Percentiles rank a stretch among this genome's conserved stretches.
Conservation (phyloP, 192 early-diverging fungal species). For the Backusella westeae region DNA sequence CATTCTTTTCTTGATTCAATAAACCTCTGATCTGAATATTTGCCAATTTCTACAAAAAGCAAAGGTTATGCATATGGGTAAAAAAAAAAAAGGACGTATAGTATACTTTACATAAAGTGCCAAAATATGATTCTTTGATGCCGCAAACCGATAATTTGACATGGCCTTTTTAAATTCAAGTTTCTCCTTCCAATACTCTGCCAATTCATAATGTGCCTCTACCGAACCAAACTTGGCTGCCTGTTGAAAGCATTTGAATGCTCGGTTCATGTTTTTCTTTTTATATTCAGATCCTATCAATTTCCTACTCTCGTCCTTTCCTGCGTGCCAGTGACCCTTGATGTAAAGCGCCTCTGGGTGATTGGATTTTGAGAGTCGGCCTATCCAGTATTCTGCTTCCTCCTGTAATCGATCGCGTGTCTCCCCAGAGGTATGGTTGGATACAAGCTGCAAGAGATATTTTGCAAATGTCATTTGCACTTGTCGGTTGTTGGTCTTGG, state of each 20-base stretch:
- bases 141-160: slow-evolving; percentile 51
- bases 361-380: slow-evolving; percentile 63
- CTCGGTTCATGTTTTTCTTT: slow-evolving; percentile 59
- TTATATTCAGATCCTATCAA: slow-evolving; percentile 37
- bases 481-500: slow-evolving; percentile 72
- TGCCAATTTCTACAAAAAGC: slow-evolving; percentile 62
- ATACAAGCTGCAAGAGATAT: slow-evolving; percentile 69
- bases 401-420: slow-evolving; percentile 42
- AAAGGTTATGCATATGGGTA: neutral
- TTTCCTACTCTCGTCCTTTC: slow-evolving; percentile 16
- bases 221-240: slow-evolving; percentile 66
- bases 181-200: slow-evolving; percentile 49
- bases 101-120: slow-evolving; percentile 54
- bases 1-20: slow-evolving; percentile 63
- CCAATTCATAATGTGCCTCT: slow-evolving; percentile 69
- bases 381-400: slow-evolving; percentile 76
- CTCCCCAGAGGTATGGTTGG: slow-evolving; percentile 23
- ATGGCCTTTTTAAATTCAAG: slow-evolving; percentile 7
- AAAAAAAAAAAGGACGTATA: neutral
- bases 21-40: slow-evolving; percentile 75
- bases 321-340: slow-evolving; percentile 66
- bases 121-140: slow-evolving; percentile 60
- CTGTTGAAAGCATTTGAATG: slow-evolving; percentile 59
- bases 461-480: slow-evolving; percentile 77
- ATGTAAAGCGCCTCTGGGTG: slow-evolving; percentile 75